A percentile compares a stretch with the other conserved stretches of the same genome.
Conservation (phyloP, 1,284 basidiomycete species). For the Rhodotorula sp. region DNA sequence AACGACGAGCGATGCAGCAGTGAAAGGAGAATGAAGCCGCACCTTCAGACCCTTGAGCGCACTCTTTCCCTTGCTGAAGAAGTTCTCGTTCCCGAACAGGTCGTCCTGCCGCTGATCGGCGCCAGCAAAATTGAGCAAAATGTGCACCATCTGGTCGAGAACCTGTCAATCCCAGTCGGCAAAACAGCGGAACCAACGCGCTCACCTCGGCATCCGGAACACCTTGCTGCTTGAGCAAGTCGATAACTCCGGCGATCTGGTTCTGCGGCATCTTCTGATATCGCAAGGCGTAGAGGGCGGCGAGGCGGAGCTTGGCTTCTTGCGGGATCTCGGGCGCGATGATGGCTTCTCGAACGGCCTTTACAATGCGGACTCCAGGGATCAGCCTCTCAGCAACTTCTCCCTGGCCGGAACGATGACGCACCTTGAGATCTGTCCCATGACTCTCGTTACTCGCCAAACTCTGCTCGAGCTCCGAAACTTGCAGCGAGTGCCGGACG, state of each 20-base stretch:
- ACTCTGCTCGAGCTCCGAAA: conserved; percentile 95
- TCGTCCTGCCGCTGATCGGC: conserved; percentile 97
- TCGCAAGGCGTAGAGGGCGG: conserved; percentile 90
- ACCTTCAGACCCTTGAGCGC: conserved; percentile 94
- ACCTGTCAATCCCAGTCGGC: neutral
- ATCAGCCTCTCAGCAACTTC: neutral
- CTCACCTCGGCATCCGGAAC: conserved; percentile 78
- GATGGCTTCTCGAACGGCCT: conserved; percentile 77
- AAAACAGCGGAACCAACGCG: too few relatives aligned
- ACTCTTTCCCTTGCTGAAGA: conserved; percentile 89
- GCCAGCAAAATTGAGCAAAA: conserved; percentile 88
- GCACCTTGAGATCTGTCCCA: conserved; percentile 74
- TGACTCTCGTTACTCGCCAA: conserved; percentile 85
- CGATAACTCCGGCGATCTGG: conserved; percentile 80
- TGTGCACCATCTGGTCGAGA: conserved; percentile 74
- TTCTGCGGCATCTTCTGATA: conserved; percentile 89
- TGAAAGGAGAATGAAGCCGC: conserved; percentile 5
- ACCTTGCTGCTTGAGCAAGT: conserved; percentile 74
- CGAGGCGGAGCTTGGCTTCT: conserved; percentile 83
- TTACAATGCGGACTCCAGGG: neutral
- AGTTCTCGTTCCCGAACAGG: conserved; percentile 90
- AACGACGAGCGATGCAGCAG: neutral
- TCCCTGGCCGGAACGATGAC: neutral
- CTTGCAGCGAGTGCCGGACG: conserved; percentile 76
- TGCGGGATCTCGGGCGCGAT: conserved; percentile 65